Evolutionary conservation across 768 basidiomycete genomes (phyloP).

Genomic region (Paxillus involutus): DNA sequence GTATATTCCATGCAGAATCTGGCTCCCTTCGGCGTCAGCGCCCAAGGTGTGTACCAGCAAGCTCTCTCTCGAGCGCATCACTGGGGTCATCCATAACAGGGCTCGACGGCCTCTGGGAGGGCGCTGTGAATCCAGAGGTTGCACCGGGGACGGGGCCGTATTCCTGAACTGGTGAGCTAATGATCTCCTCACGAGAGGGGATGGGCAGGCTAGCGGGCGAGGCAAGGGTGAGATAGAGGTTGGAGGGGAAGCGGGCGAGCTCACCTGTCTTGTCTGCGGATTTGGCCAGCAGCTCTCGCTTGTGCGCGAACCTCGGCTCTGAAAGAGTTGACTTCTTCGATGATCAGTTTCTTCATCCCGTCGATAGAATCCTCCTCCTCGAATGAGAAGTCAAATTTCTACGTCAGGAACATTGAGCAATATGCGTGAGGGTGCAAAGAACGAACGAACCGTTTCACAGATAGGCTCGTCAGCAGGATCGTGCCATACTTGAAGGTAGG

Average conservation of each 20-base stretch:
- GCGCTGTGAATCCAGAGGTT: slow-evolving; percentile 66
- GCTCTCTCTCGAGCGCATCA: slow-evolving; percentile 80
- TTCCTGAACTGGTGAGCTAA: slow-evolving; percentile 74
- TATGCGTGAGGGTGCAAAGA: neutral
- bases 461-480: slow-evolving; percentile 93
- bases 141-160: slow-evolving; percentile 56
- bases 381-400: slow-evolving; percentile 96
- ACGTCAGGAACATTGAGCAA: slow-evolving; percentile 1
- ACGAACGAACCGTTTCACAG: slow-evolving; percentile 65
- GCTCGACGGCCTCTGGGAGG: slow-evolving; percentile 48
- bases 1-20: neutral
- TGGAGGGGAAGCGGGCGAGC: neutral
- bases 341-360: slow-evolving; percentile 95
- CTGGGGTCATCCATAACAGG: slow-evolving; percentile 86
- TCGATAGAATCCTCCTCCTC: slow-evolving; percentile 96
- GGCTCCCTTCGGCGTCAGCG: slow-evolving; percentile 13
- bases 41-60: slow-evolving; percentile 68
- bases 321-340: slow-evolving; percentile 90
- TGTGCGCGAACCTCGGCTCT: slow-evolving; percentile 88
- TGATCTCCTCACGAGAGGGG: slow-evolving; percentile 78
- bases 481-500: slow-evolving; percentile 96
- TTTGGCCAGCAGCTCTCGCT: slow-evolving; percentile 67
- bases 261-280: slow-evolving; percentile 77
- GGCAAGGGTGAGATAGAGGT: neutral
- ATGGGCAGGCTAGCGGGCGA: slow-evolving; percentile 60